These are phyloP conservation scores for Vigna trinervia DNA, from an alignment of 306 rosid genomes.

Conservation along the genomic window DNA sequence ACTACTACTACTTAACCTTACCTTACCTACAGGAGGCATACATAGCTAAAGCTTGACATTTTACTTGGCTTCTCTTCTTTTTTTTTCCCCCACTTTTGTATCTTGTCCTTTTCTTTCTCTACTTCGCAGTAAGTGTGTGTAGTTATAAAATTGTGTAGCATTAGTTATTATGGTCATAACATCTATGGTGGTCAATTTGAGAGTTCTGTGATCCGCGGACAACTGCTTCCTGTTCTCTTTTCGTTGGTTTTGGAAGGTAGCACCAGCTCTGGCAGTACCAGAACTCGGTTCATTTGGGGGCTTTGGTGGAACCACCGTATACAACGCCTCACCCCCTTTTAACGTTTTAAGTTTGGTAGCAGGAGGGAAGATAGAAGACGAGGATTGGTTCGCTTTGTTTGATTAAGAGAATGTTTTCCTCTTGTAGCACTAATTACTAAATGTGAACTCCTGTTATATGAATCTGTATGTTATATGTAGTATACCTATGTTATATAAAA, in stretches of 20 bases:
- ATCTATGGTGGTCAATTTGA: constrained; percentile 50
- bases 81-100: not conserved
- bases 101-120: constrained; percentile 24
- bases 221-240: constrained; percentile 38
- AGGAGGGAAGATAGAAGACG: constrained; percentile 46
- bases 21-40: constrained; percentile 59
- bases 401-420: constrained; percentile 48
- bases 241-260: constrained; percentile 21
- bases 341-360: constrained; percentile 46
- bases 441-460: constrained; percentile 56
- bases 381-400: constrained; percentile 45
- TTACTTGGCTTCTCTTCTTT: constrained; percentile 47
- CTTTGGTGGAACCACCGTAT: constrained; percentile 53
- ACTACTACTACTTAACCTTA: constrained; percentile 50
- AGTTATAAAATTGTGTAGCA: constrained; percentile 61
- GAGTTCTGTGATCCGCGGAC: constrained; percentile 46
- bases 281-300: constrained; percentile 49
- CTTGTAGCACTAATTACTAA: constrained; percentile 61
- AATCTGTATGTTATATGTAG: constrained; percentile 50
- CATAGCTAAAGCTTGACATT: constrained; percentile 61
- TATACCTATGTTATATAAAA: constrained; percentile 49
- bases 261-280: constrained; percentile 44
- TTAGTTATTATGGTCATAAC: constrained; percentile 47
- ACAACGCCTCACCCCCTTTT: constrained; percentile 42
- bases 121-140: constrained; percentile 59